phyloP scores from a whole-genome alignment of 192 early-diverging fungal species.

The Umbelopsis vinacea region DNA sequence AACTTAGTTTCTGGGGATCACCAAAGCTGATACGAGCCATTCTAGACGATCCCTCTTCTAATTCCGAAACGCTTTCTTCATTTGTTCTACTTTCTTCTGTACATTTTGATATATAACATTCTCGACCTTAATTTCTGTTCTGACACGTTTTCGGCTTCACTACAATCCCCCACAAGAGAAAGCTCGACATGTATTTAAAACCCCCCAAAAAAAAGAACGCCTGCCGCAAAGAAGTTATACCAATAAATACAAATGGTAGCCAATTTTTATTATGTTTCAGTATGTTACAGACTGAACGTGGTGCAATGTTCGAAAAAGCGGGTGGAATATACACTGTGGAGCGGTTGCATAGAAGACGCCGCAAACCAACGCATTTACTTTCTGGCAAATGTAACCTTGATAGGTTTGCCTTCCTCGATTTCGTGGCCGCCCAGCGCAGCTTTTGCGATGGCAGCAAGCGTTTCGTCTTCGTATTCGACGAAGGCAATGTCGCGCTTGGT shows the following conservation, averaged over 20 bases:
- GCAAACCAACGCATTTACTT: conserved; percentile 48
- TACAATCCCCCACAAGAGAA: no score
- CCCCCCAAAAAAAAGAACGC: no score
- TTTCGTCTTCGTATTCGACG: conserved; percentile 93
- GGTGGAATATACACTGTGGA: conserved; percentile 22
- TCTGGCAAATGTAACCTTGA: conserved; percentile 87
- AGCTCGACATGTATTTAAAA: no score
- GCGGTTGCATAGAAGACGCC: not conserved
- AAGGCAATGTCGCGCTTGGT: conserved; percentile 94
- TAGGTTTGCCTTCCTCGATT: conserved; percentile 67
- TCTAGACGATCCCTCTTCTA: conserved; percentile 2
- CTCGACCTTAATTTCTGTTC: no score
- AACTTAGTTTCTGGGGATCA: not conserved
- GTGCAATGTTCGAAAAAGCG: conserved; percentile 27
- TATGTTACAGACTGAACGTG: conserved; percentile 24
- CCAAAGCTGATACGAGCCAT: not conserved
- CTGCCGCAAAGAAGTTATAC: not conserved
- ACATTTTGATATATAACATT: not conserved
- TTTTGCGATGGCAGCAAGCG: conserved; percentile 81
- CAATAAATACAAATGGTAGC: not conserved
- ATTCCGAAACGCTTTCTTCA: not conserved
- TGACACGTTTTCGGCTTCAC: no score
- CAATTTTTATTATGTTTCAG: not conserved
- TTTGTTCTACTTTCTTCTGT: not conserved
- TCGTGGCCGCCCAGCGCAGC: conserved; percentile 65